Conservation (phyloP, 2,329 filamentous ascomycete species). For the Penicillium nordicum region DNA sequence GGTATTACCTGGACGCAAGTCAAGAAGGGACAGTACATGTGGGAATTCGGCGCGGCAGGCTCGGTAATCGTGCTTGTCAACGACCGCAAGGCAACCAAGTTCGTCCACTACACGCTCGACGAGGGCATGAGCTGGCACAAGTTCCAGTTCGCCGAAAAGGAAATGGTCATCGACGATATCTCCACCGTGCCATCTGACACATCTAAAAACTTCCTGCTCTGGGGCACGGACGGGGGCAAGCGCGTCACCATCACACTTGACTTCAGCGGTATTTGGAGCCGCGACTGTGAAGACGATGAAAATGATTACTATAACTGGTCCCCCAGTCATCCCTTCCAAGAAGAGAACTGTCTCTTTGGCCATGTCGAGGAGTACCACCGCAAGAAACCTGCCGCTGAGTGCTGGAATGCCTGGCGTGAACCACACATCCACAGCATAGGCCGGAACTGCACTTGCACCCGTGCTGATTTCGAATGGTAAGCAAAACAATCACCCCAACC, state of each 20-base stretch:
- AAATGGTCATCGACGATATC: constrained; percentile 73
- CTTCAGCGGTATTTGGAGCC: constrained; percentile 75
- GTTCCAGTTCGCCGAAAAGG: constrained; percentile 67
- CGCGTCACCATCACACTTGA: constrained; percentile 79
- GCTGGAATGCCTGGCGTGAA: constrained; percentile 76
- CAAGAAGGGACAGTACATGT: constrained; percentile 84
- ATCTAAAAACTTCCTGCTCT: constrained; percentile 87
- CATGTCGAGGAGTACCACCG: constrained; percentile 86
- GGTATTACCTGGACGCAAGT: constrained; percentile 82
- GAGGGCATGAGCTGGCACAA: constrained; percentile 77
- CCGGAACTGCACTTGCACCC: constrained; percentile 76
- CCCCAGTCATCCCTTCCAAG: constrained; percentile 74
- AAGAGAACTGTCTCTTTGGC: constrained; percentile 84
- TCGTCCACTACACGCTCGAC: constrained; percentile 72
- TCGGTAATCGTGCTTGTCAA: constrained; percentile 86
- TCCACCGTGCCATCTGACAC: constrained; percentile 86
- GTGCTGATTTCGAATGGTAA: constrained; percentile 90
- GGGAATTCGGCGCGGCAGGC: constrained; percentile 94
- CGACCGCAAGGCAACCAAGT: constrained; percentile 64
- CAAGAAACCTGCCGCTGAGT: constrained; percentile 74
- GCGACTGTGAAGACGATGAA: constrained; percentile 60
- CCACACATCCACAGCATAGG: constrained; percentile 66
- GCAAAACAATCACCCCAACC: constrained; percentile 28
- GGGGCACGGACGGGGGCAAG: constrained; percentile 62
- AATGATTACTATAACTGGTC: constrained; percentile 81